Percentiles rank a stretch among this genome's conserved stretches.
These are phyloP conservation scores for Coprinopsis cinerea DNA, from an alignment of 768 basidiomycete species.

Conservation along the genomic window DNA sequence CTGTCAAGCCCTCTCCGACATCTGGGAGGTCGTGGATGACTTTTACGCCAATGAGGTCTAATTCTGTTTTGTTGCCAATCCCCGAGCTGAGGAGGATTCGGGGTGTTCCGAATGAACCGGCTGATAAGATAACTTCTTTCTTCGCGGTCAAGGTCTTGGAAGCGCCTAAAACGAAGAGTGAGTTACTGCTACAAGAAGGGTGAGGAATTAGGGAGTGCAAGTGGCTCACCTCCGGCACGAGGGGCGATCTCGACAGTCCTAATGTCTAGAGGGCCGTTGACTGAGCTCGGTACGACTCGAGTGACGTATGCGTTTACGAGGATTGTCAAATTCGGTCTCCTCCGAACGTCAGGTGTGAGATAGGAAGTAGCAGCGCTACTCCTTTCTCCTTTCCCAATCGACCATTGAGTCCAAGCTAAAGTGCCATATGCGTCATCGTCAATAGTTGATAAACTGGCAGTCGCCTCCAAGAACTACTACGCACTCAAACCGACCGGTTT, in stretches of 20 bases:
- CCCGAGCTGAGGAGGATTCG: not conserved
- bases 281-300: not conserved
- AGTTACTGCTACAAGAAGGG: not conserved
- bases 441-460: not conserved
- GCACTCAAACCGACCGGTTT: not conserved
- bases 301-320: conserved; percentile 4
- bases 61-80: not conserved
- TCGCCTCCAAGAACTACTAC: no score
- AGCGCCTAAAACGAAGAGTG: not conserved
- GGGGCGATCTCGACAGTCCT: not conserved
- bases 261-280: not conserved
- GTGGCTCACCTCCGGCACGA: not conserved
- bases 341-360: conserved; percentile 1
- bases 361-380: conserved; percentile 9
- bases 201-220: not conserved
- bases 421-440: not conserved
- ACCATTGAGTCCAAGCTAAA: conserved; percentile 9
- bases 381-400: conserved; percentile 10
- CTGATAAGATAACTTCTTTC: not conserved
- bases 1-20: not conserved
- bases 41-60: not conserved
- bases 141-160: not conserved
- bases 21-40: not conserved
- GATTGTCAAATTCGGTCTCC: conserved; percentile 7
- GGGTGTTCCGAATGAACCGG: not conserved